Percentiles rank a stretch among this genome's conserved stretches.
Evolutionary conservation across 768 basidiomycete species (phyloP).

Genomic region (Boletus reticuloceps): DNA sequence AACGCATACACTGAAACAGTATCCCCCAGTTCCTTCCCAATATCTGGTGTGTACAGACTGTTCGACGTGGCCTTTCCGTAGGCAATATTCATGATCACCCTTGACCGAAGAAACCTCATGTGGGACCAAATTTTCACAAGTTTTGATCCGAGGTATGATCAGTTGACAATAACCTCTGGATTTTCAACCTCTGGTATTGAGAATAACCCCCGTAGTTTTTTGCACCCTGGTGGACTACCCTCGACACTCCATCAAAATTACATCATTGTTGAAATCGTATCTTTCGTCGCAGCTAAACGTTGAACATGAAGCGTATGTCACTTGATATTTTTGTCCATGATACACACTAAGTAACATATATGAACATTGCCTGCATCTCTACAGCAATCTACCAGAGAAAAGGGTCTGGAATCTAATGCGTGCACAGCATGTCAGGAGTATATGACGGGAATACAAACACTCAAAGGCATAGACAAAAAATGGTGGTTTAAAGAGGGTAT

Average conservation of each 20-base stretch:
- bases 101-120: no score
- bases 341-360: neutral
- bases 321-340: neutral
- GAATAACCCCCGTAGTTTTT: neutral
- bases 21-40: no score
- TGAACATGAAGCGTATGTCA: neutral
- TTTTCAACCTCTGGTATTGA: no score
- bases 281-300: neutral
- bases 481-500: neutral
- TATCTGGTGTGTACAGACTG: no score
- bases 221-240: neutral
- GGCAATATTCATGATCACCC: no score
- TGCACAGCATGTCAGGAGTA: no score
- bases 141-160: no score
- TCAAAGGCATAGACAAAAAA: neutral
- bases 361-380: neutral
- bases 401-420: accelerated
- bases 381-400: neutral
- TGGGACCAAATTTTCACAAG: no score
- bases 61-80: no score
- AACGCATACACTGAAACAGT: no score
- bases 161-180: no score
- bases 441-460: neutral
- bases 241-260: neutral
- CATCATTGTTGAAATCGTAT: no score